Evolutionary conservation across 148 eudicot genomes (phyloP).

Genomic region (Mesembryanthemum crystallinum): DNA sequence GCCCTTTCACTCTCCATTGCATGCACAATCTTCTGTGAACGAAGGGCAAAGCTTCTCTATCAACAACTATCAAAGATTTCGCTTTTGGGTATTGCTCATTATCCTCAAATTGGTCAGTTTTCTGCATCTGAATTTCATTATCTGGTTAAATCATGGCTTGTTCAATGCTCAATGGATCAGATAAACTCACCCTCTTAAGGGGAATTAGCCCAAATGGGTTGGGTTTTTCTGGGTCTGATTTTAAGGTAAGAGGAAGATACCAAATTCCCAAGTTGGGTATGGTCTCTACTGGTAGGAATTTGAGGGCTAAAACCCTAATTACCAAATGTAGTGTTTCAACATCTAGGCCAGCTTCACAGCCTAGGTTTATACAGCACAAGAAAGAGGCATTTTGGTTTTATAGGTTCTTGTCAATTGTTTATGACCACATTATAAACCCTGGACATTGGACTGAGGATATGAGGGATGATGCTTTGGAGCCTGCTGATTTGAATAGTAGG

Average conservation of each 20-base stretch:
- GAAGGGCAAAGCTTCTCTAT: not conserved
- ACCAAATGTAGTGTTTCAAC: slow-evolving; percentile 64
- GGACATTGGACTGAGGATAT: slow-evolving; percentile 89
- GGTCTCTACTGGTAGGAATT: slow-evolving; percentile 23
- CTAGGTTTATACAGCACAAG: slow-evolving; percentile 89
- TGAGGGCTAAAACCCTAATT: slow-evolving; percentile 34
- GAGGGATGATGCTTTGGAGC: slow-evolving; percentile 89
- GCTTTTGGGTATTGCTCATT: not conserved
- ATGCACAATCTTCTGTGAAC: not conserved
- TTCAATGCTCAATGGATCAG: slow-evolving; percentile 60
- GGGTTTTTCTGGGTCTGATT: slow-evolving; percentile 43
- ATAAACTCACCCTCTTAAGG: slow-evolving; percentile 39
- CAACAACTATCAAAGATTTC: not conserved
- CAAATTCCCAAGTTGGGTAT: slow-evolving; percentile 35
- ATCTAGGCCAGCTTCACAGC: slow-evolving; percentile 81
- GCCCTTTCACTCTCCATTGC: not conserved
- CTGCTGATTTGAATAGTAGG: slow-evolving; percentile 62
- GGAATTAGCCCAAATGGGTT: slow-evolving; percentile 38
- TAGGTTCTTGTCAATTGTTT: slow-evolving; percentile 72
- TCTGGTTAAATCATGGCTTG: slow-evolving; percentile 46
- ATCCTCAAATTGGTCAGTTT: slow-evolving; percentile 2
- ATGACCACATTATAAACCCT: slow-evolving; percentile 73
- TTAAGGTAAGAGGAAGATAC: slow-evolving; percentile 30
- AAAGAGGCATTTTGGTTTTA: slow-evolving; percentile 95
- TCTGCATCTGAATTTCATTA: slow-evolving; percentile 23